These are phyloP conservation scores for Penicillium fuscoglaucum DNA, from an alignment of 2,329 filamentous ascomycete genomes.

Conservation along the genomic window DNA sequence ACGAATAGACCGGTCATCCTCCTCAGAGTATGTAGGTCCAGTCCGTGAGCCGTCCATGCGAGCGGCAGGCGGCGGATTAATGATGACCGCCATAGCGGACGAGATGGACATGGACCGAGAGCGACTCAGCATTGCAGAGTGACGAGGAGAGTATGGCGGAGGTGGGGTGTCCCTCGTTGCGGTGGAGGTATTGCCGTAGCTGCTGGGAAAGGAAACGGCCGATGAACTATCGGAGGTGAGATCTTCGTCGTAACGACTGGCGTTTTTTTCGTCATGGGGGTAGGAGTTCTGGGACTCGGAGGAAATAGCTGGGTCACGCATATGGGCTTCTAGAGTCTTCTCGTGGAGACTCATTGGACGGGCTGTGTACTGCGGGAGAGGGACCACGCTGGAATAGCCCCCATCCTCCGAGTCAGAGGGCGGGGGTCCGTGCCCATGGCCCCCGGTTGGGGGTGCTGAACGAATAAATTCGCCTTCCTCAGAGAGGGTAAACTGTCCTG, in stretches of 20 bases:
- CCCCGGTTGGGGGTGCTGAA: slow-evolving; percentile 5
- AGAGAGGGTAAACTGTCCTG: slow-evolving; percentile 23
- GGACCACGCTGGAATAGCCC: slow-evolving; percentile 36
- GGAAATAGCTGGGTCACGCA: slow-evolving; percentile 33
- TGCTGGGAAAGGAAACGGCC: slow-evolving; percentile 44
- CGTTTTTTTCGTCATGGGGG: slow-evolving; percentile 34
- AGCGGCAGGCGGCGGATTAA: slow-evolving; percentile 29
- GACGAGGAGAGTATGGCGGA: slow-evolving; percentile 42
- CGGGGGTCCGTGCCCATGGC: slow-evolving; percentile 19
- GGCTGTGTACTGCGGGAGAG: slow-evolving; percentile 45
- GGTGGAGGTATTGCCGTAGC: slow-evolving; percentile 47
- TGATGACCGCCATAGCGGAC: slow-evolving; percentile 26
- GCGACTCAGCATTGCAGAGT: slow-evolving; percentile 29
- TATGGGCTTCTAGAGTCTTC: slow-evolving; percentile 41
- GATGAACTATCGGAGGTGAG: slow-evolving; percentile 43
- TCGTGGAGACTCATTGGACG: slow-evolving; percentile 41
- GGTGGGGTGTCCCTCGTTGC: slow-evolving; percentile 46
- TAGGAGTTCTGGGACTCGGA: slow-evolving; percentile 19
- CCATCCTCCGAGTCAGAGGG: slow-evolving; percentile 26
- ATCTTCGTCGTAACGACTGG: slow-evolving; percentile 33
- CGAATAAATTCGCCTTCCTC: slow-evolving; percentile 21
- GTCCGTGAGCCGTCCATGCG: slow-evolving; percentile 32
- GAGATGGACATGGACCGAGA: slow-evolving; percentile 38
- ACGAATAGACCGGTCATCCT: slow-evolving; percentile 24
- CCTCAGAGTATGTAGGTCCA: slow-evolving; percentile 26